Base-by-base conservation (phyloP, 2,329 filamentous ascomycete species). In the Fusarium sp. region DNA sequence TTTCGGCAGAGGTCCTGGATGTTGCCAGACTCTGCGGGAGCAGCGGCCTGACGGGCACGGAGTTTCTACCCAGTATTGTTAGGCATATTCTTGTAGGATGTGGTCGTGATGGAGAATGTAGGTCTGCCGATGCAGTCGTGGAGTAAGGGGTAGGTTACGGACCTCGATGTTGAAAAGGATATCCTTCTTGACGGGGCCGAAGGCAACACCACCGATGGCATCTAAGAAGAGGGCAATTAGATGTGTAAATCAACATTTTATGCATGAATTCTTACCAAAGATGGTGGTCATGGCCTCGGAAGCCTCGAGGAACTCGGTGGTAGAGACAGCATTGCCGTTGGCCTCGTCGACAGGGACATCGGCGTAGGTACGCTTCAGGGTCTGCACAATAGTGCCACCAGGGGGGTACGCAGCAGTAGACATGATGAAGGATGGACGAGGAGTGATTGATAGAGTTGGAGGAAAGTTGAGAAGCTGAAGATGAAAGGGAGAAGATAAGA, bases 161-260 rank as follows among this genome's bases (percentile, higher is more conserved):
- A 97, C 95, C 90, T 95, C 95, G 86, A 98, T 90, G 86, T 99
- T 99, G 82, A 94, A 94, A 58, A 91, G 84, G 87, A 99, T 94
- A 84, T 99, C 97, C 77, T 86, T 93, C 90, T 98, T 98, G 82
- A 98, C 96, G 29, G 94, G 93, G 64, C 88, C 91, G 86, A 99
- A 98, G 74, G 95, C 95, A 36, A 93, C 90, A 52, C 89, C 88
- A 71, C 91, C 91, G 62, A 93, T 86, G 66, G 88, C 84, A 82
- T 93, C 91, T 92, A 40, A 18, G 33, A 6, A 25, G 16, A 57
- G 70, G 4, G 18, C 5, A 40, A 38, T 79, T 70, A 77, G 75
- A 33, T 27, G 60, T 52, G 9, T 3, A 56, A 11, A 6, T 13
- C 3, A 6, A 45, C 2, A 14, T 18, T 18, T 5, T 16, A 25